Evolutionary conservation across 2,329 filamentous ascomycete genomes (phyloP).

Genomic region (Colletotrichum liaoningense): DNA sequence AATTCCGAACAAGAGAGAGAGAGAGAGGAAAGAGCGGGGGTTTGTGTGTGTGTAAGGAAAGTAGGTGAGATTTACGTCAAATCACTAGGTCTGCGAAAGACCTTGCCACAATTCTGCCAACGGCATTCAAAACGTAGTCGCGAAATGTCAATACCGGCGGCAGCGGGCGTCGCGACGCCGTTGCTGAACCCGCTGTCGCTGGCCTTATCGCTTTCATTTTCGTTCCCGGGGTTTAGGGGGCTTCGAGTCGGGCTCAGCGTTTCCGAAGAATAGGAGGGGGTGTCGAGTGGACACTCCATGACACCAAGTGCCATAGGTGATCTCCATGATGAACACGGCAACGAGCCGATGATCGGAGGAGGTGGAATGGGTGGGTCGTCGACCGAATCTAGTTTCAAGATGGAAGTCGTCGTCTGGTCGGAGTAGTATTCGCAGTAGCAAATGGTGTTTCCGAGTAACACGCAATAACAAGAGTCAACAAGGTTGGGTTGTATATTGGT

Average conservation of each 20-base stretch:
- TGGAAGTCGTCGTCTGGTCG: constrained; percentile 1
- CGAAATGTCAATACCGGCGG: constrained; percentile 23
- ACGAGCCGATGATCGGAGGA: not conserved
- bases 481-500: constrained; percentile 35
- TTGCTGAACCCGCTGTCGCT: constrained; percentile 28
- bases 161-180: constrained; percentile 15
- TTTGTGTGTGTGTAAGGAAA: not conserved
- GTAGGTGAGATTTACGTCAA: constrained; percentile 34
- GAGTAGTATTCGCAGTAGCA: constrained; percentile 36
- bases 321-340: constrained; percentile 32
- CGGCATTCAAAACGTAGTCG: constrained; percentile 31
- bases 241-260: constrained; percentile 34
- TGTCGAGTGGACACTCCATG: constrained; percentile 38
- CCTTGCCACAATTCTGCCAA: constrained; percentile 33
- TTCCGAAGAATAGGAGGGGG: constrained; percentile 37
- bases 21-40: too few relatives aligned
- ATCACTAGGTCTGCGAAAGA: constrained; percentile 35
- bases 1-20: not conserved
- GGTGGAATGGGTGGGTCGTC: constrained; percentile 14
- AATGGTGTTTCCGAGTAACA: constrained; percentile 32
- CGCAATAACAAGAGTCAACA: constrained; percentile 36
- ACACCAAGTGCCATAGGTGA: constrained; percentile 37
- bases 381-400: constrained; percentile 28
- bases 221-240: constrained; percentile 29
- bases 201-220: constrained; percentile 33